Evolutionary conservation across 148 eudicot species (phyloP).

Genomic region (Cornus kousa): DNA sequence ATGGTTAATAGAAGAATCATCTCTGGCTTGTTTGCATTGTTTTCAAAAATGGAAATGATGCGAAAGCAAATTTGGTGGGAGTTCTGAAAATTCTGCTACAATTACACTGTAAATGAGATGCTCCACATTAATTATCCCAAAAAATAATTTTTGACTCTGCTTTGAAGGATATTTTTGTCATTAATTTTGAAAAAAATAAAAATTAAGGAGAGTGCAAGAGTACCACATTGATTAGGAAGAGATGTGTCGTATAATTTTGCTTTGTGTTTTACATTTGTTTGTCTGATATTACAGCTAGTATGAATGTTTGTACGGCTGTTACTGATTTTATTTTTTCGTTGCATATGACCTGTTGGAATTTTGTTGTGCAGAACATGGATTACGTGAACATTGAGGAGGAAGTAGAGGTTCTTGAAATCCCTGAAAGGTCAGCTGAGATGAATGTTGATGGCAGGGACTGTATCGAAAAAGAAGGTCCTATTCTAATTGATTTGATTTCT

Average conservation of each 20-base stretch:
- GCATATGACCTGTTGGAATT: neutral
- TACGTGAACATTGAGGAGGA: conserved; percentile 42
- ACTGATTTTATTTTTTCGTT: neutral
- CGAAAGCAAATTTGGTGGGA: neutral
- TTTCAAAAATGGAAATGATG: neutral
- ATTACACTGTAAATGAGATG: neutral
- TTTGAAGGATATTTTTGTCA: too few relatives aligned
- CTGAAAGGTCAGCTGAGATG: too few relatives aligned
- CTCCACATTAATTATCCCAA: too few relatives aligned
- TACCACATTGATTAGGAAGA: too few relatives aligned
- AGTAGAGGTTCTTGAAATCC: too few relatives aligned
- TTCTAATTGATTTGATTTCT: too few relatives aligned
- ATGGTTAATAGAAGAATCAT: too few relatives aligned
- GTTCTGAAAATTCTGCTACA: neutral
- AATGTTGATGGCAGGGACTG: conserved; percentile 12
- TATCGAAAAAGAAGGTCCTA: conserved; percentile 4
- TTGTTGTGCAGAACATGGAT: conserved; percentile 40
- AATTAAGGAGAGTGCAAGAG: too few relatives aligned
- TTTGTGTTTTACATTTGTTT: neutral
- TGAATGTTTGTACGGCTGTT: neutral
- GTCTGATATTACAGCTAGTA: neutral
- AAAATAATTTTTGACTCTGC: too few relatives aligned
- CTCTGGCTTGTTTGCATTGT: too few relatives aligned
- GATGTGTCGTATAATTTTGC: neutral
- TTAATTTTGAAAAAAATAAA: too few relatives aligned